Evolutionary conservation across 2,329 filamentous ascomycete genomes (phyloP), one percentile per base, ranked within the genome.

Genomic region (Cercospora sp.): DNA sequence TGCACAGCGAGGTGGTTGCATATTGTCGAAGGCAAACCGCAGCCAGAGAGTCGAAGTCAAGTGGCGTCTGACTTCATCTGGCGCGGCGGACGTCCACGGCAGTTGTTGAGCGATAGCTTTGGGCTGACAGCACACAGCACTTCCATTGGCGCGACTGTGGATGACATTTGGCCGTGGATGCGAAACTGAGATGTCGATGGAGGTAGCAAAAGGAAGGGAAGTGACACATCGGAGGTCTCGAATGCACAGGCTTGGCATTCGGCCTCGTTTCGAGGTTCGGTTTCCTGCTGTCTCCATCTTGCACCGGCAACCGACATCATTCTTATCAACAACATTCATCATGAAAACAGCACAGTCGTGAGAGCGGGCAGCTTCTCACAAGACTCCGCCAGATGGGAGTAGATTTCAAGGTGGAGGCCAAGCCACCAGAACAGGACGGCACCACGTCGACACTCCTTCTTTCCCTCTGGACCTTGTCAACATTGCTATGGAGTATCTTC

Each of bases 401-500:
- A 4, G 28, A 20, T 20, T 59, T 59, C 30, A 59, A 59, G 55
- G n/a, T 59, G 28, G 55, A 18, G 30, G 8, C 55, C 18, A 59
- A 23, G n/a, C 20, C 55, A 36, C 26, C 55, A 39, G 53, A 64
- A 18, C 31, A 64, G 33, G 51, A 33, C 18, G 42, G 36, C 10
- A 28, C 53, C 6, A 71, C 63, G 33, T 53, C 59, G 2, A 70
- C 72, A n/a, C 28, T 74, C 55, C 59, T 76, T 36, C 59, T 72
- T 6, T 66, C 69, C 8, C 9, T 71, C 51, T 78, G 76, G 75
- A 67, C 75, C 6, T 66, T 73, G 20, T 67, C 63, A 28, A 75
- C 73, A 31, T 30, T 74, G 6, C 64, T 76, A 55, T 78, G 76
- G 76, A 76, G 70, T 69, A 73, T 77, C 63, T 77, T 77, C 69